Evolutionary conservation across 371 early-diverging fungal species (phyloP).

Genomic region (Apophysomyces sp.): DNA sequence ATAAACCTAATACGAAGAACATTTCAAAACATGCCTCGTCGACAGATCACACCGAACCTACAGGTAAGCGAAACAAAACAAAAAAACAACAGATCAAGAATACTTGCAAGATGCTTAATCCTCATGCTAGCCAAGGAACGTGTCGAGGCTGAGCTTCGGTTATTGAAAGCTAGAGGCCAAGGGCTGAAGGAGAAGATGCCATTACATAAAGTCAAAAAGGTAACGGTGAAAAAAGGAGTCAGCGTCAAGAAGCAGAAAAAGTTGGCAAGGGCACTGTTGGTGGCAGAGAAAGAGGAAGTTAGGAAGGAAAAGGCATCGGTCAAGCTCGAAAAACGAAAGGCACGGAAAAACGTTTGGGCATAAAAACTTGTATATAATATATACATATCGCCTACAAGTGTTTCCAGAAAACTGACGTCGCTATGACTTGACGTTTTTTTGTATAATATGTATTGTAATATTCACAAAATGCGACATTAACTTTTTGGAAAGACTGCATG

Average conservation of each 20-base stretch:
- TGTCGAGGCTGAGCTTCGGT: constrained; percentile 10
- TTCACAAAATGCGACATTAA: too few relatives aligned
- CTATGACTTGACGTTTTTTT: too few relatives aligned
- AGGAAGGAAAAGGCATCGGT: neutral
- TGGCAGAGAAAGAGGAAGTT: constrained; percentile 17
- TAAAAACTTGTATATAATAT: neutral
- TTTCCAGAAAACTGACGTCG: too few relatives aligned
- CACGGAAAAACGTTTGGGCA: constrained; percentile 13
- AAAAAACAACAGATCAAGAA: neutral
- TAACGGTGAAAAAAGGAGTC: constrained; percentile 6
- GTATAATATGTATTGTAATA: too few relatives aligned
- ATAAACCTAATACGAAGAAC: neutral
- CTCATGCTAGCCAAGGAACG: constrained; percentile 18
- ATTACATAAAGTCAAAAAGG: constrained; percentile 7
- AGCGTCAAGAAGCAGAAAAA: constrained; percentile 17
- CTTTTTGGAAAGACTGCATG: neutral
- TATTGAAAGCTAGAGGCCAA: constrained; percentile 10
- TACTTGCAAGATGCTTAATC: neutral
- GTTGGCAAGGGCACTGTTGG: constrained; percentile 9
- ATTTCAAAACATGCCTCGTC: neutral
- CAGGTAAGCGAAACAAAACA: too few relatives aligned
- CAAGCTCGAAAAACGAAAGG: constrained; percentile 14
- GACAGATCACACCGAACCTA: neutral
- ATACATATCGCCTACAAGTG: too few relatives aligned
- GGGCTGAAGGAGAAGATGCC: neutral